A percentile compares a stretch with the other conserved stretches of the same genome.
Evolutionary conservation across 2,329 filamentous ascomycete species (phyloP).

Genomic region (Botrytis fragariae): DNA sequence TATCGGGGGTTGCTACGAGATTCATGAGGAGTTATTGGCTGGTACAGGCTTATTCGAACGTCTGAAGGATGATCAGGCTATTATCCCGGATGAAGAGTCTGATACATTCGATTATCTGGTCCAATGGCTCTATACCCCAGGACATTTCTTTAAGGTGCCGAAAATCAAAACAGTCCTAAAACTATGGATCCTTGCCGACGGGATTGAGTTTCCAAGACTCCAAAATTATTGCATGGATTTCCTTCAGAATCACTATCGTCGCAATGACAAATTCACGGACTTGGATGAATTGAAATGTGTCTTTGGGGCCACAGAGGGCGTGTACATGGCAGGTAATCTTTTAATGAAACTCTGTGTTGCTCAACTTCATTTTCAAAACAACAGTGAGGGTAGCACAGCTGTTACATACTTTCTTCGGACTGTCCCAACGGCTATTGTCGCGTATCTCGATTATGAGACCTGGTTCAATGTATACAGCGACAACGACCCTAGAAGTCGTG

Average conservation of each 20-base stretch:
- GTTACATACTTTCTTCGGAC: no score
- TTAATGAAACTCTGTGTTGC: no score
- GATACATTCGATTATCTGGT: neutral
- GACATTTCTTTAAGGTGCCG: neutral
- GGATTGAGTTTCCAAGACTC: fast-evolving
- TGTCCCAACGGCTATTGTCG: no score
- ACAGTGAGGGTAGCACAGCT: no score
- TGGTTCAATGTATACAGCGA: no score
- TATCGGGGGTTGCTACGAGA: neutral
- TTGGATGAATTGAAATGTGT: neutral
- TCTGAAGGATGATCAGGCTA: fast-evolving
- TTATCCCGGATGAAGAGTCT: fast-evolving
- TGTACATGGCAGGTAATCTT: no score
- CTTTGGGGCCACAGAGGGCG: no score
- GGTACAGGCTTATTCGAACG: neutral
- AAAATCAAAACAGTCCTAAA: neutral
- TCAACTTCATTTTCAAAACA: no score
- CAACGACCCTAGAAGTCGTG: neutral
- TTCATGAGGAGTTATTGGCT: neutral
- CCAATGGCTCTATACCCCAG: neutral
- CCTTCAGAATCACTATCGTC: neutral
- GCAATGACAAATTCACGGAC: neutral
- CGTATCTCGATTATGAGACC: no score
- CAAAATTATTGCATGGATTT: neutral
- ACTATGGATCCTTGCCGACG: neutral